Percentiles rank a stretch among this genome's conserved stretches.
Conservation (phyloP, 1,284 basidiomycete species). For the Trametes polyzona region DNA sequence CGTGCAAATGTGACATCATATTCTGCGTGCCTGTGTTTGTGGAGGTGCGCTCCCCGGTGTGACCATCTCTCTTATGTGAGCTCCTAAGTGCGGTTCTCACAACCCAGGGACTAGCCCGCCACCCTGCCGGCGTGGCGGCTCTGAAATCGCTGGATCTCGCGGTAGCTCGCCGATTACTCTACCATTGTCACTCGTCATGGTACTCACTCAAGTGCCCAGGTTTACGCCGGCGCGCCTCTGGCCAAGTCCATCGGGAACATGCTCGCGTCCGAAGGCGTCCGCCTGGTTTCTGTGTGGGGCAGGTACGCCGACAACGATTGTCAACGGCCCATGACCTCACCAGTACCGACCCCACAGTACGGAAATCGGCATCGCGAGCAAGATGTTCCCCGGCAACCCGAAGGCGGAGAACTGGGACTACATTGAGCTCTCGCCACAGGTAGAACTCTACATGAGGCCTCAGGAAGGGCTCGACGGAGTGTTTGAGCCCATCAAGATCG, state of each 20-base stretch:
- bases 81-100: no score
- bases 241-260: slow-evolving; percentile 24
- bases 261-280: slow-evolving; percentile 16
- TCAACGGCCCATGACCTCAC: no score
- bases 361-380: slow-evolving; percentile 4
- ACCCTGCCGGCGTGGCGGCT: slow-evolving; percentile 4
- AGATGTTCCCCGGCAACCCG: not conserved
- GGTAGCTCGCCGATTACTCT: no score
- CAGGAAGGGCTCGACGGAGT: not conserved
- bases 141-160: slow-evolving; percentile 15
- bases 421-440: slow-evolving; percentile 10
- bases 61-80: not conserved
- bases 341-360: not conserved
- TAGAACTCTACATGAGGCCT: slow-evolving; percentile 1
- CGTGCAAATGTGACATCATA: slow-evolving; percentile 27
- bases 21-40: slow-evolving; percentile 35
- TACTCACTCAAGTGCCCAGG: not conserved
- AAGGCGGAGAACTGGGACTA: slow-evolving; percentile 14
- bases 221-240: slow-evolving; percentile 23
- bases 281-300: slow-evolving; percentile 19
- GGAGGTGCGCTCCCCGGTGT: slow-evolving; percentile 28
- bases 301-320: slow-evolving; percentile 12
- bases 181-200: not conserved
- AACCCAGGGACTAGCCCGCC: slow-evolving; percentile 16
- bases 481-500: slow-evolving; percentile 9